Evolutionary conservation across 495 filamentous ascomycete species (phyloP), one percentile per base, ranked within the genome.

Genomic region (Staphylotrichum longicolle): DNA sequence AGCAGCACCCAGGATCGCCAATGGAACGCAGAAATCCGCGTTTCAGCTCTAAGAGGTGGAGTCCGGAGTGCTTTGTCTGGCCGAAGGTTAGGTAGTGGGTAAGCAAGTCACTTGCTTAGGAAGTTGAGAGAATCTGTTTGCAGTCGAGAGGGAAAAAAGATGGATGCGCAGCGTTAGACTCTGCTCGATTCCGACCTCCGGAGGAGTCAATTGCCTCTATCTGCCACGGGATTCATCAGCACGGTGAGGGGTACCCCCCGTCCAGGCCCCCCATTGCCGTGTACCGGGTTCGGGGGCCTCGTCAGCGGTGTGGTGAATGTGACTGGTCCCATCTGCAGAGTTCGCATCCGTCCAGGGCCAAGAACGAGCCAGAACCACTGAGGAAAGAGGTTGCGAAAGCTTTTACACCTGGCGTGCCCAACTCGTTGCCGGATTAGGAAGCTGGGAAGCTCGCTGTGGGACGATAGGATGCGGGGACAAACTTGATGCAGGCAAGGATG

Each of bases 381-480:
- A 27, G 14, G 27, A 7, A 44, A 58, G 37, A 27, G 15, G 11
- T 15, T 50, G 34, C n/a, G 47, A 44, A 44, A 32, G 3, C 41
- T 41, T 56, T 56, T 41, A 45, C 41, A 15, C 39, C 4, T 39
- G 20, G 20, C 20, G 20, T 27, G 20, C 20, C 20, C 27, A 39
- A 42, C 40, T 47, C 47, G 4, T 39, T 63, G 45, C 63, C 63
- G 39, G 15, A 66, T 44, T 46, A 66, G 63, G 63, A 66, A 66
- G 63, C 63, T 66, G 63, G 44, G 45, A 62, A 60, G 52, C 58
- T 9, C 11, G 7, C 34, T 14, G 20, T 44, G 45, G 14, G n/a
- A 42, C 30, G 59, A 53, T 45, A 53, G 27, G 57, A 20, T 44
- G 41, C 41, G 58, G 42, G 39, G 50, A 3, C 15, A 7, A 6